phyloP scores from a whole-genome alignment of 306 rosid genomes.

The Sicyos baderoa region DNA sequence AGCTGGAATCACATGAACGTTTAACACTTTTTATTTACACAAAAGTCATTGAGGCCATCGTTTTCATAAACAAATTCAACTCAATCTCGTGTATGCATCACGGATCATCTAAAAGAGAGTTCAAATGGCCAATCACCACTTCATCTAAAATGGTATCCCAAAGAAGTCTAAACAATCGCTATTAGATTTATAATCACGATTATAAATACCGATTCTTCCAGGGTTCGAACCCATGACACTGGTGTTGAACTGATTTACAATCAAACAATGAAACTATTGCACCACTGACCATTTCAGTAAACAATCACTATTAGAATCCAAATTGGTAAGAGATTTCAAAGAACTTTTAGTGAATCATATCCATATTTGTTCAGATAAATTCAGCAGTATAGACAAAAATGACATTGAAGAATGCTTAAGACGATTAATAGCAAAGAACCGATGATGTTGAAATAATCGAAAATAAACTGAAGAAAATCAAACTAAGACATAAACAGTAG shows the following conservation, averaged over 20 bases:
- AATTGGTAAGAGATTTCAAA: background rate
- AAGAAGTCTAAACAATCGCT: background rate
- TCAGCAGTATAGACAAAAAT: background rate
- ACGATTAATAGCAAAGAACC: background rate
- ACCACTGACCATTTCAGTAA: too few species aligned
- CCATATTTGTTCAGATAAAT: background rate
- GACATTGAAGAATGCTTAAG: background rate
- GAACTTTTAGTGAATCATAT: background rate
- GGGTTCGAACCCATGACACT: too few species aligned
- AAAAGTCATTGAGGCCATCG: slow-evolving; percentile 32
- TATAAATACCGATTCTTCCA: too few species aligned
- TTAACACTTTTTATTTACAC: slow-evolving; percentile 28
- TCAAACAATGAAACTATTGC: too few species aligned
- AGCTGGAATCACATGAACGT: slow-evolving; percentile 43
- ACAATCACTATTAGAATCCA: background rate
- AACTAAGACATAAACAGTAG: background rate
- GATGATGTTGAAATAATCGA: background rate
- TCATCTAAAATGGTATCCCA: background rate
- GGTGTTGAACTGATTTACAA: too few species aligned
- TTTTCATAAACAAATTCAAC: slow-evolving; percentile 41
- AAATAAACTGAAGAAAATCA: background rate
- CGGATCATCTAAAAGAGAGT: slow-evolving; percentile 35
- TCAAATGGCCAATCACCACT: slow-evolving; percentile 28
- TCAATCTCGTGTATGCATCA: slow-evolving; percentile 41
- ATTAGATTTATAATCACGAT: too few species aligned